Conservation (phyloP, 352 stramenopile genomes). For the Globisporangium alternatum region DNA sequence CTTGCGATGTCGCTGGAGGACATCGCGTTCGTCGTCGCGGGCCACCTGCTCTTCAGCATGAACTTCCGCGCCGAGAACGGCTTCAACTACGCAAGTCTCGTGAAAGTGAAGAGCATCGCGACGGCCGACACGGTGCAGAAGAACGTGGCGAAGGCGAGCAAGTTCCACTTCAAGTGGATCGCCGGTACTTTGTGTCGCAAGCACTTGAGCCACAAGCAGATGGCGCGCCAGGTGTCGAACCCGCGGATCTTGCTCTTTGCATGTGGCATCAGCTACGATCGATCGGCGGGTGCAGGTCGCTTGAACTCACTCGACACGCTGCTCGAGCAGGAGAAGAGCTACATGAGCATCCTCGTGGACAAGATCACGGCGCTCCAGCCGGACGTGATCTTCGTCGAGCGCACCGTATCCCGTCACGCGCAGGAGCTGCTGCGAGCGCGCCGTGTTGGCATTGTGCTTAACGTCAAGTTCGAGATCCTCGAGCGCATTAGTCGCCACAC, state of each 20-base stretch:
- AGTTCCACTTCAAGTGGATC: slow-evolving; percentile 92
- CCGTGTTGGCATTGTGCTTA: slow-evolving; percentile 92
- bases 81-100: slow-evolving; percentile 77
- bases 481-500: slow-evolving; percentile 93
- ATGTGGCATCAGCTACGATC: slow-evolving; percentile 96
- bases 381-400: slow-evolving; percentile 94
- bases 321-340: slow-evolving; percentile 95
- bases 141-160: slow-evolving; percentile 66
- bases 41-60: slow-evolving; percentile 78
- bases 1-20: slow-evolving; percentile 58
- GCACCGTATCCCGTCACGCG: slow-evolving; percentile 86
- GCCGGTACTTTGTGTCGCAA: slow-evolving; percentile 96
- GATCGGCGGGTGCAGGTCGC: slow-evolving; percentile 73
- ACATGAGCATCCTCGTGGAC: slow-evolving; percentile 96
- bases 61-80: slow-evolving; percentile 69
- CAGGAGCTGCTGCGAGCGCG: slow-evolving; percentile 92
- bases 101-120: slow-evolving; percentile 86
- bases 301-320: slow-evolving; percentile 95
- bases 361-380: slow-evolving; percentile 96
- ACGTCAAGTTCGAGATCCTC: slow-evolving; percentile 92
- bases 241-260: slow-evolving; percentile 96
- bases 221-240: slow-evolving; percentile 91
- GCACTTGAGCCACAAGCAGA: slow-evolving; percentile 96
- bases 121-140: slow-evolving; percentile 43
- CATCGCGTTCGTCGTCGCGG: slow-evolving; percentile 71